Conservation (phyloP, 495 filamentous ascomycete genomes). For the Aspergillus mulundensis region DNA sequence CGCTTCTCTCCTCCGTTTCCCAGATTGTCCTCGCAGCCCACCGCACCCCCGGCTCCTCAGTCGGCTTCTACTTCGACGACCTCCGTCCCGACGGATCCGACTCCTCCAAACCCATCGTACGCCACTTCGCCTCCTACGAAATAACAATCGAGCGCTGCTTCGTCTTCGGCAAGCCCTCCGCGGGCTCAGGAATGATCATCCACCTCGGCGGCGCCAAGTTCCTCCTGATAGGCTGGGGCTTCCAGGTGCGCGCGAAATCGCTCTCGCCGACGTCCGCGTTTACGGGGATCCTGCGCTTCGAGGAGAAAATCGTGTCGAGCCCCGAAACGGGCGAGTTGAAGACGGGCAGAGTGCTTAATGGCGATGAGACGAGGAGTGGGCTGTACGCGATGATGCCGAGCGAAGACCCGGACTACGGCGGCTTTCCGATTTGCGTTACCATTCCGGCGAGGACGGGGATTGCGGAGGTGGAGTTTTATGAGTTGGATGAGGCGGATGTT, state of each 20-base stretch:
- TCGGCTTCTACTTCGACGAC: conserved; percentile 52
- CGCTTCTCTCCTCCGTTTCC: conserved; percentile 31
- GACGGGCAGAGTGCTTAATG: conserved; percentile 38
- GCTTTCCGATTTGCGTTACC: conserved; percentile 2
- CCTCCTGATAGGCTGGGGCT: conserved; percentile 46
- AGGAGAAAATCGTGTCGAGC: conserved; percentile 36
- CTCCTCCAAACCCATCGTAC: conserved; percentile 19
- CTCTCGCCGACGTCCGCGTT: conserved; percentile 28
- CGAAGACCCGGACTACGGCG: neutral
- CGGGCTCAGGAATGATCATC: conserved; percentile 45
- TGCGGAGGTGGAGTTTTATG: neutral
- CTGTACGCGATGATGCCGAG: conserved; percentile 1
- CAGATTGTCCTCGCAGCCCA: conserved; percentile 42
- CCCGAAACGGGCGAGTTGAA: conserved; percentile 33
- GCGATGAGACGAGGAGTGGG: conserved; percentile 28
- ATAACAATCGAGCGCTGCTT: conserved; percentile 42
- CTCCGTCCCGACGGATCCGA: conserved; percentile 17
- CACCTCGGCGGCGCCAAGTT: conserved; percentile 34
- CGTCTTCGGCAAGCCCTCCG: conserved; percentile 42
- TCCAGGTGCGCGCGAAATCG: conserved; percentile 35
- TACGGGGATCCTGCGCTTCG: conserved; percentile 41
- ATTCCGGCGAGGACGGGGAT: conserved; percentile 1
- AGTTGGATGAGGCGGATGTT: neutral
- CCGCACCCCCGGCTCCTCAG: conserved; percentile 22
- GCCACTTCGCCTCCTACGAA: conserved; percentile 26